Conservation (phyloP, 1,139 yeast genomes). For the Pichia sp. region DNA sequence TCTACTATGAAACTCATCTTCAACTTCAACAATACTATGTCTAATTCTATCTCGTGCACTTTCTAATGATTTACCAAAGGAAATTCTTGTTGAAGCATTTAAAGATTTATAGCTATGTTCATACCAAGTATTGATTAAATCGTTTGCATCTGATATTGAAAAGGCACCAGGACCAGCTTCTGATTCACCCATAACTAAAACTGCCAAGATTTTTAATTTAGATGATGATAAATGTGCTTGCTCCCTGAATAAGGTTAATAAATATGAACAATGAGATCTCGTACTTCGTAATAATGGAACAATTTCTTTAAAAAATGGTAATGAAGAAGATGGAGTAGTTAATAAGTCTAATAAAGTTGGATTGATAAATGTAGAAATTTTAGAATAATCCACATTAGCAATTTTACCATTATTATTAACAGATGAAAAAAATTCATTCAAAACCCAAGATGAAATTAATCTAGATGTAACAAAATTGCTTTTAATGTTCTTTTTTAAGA, state of each 20-base stretch:
- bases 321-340: conserved; percentile 28
- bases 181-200: conserved; percentile 87
- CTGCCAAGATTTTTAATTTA: conserved; percentile 78
- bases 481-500: conserved; percentile 27
- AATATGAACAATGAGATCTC: conserved; percentile 80
- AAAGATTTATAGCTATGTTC: conserved; percentile 58
- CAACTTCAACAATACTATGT: conserved; percentile 67
- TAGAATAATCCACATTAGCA: conserved; percentile 20
- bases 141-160: conserved; percentile 69
- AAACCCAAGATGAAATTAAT: conserved; percentile 57
- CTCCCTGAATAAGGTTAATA: conserved; percentile 71
- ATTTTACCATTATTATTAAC: conserved; percentile 23
- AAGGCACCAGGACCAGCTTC: conserved; percentile 96
- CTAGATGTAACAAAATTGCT: conserved; percentile 80
- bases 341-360: conserved; percentile 11
- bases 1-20: conserved; percentile 47
- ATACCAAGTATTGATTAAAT: conserved; percentile 59
- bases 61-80: conserved; percentile 68
- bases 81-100: conserved; percentile 66
- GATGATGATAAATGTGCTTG: conserved; percentile 69
- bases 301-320: conserved; percentile 70
- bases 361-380: conserved; percentile 10
- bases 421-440: conserved; percentile 64
- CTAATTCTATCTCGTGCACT: conserved; percentile 69
- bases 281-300: conserved; percentile 83